These are phyloP conservation scores for Henckelia pumila DNA, from an alignment of 257 asterid species.

Conservation along the genomic window DNA sequence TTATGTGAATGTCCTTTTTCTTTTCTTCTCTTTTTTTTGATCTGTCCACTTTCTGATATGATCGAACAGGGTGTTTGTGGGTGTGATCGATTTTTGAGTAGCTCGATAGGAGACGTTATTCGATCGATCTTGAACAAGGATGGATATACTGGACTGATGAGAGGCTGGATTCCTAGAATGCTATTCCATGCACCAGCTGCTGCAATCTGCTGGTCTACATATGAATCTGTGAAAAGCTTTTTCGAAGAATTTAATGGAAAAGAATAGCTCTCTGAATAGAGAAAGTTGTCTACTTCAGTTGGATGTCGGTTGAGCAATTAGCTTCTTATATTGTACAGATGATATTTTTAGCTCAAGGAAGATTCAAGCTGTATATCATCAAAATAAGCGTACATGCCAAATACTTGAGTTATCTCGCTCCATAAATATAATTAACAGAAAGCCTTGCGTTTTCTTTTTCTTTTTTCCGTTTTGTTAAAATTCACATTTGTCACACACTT, in stretches of 20 bases:
- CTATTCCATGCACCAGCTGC: constrained; percentile 79
- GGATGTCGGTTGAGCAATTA: background rate
- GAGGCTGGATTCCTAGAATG: constrained; percentile 72
- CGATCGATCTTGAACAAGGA: constrained; percentile 41
- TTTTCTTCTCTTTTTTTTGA: too few species aligned
- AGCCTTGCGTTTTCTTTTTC: too few species aligned
- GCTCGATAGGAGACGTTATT: constrained; percentile 46
- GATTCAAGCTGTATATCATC: background rate
- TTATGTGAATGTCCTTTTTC: background rate
- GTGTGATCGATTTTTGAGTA: constrained; percentile 46
- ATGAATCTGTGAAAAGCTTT: constrained; percentile 51
- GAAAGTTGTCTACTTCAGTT: background rate
- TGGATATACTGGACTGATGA: constrained; percentile 54
- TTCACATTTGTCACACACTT: background rate
- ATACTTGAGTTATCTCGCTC: background rate
- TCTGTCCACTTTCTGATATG: background rate
- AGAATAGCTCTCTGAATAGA: constrained; percentile 9
- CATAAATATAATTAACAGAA: too few species aligned
- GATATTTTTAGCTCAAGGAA: background rate
- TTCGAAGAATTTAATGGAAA: constrained; percentile 33
- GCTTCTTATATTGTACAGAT: background rate
- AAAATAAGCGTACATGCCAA: background rate
- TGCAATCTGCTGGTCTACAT: constrained; percentile 73
- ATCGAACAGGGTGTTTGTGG: constrained; percentile 63
- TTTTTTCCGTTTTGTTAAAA: too few species aligned